Evolutionary conservation across 1,284 basidiomycete genomes (phyloP), one percentile per base, ranked within the genome.

Genomic region (Cutaneotrichosporon dermatis): DNA sequence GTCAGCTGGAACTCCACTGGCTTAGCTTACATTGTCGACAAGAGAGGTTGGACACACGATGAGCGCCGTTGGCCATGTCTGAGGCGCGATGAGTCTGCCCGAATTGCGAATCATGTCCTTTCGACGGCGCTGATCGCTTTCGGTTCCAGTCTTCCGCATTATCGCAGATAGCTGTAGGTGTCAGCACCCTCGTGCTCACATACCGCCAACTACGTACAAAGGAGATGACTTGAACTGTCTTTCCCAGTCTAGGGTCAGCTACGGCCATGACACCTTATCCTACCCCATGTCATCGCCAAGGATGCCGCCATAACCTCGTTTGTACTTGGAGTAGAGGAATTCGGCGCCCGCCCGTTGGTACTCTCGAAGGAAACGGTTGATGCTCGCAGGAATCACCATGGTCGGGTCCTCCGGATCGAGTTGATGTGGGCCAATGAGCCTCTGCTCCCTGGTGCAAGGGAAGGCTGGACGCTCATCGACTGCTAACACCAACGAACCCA

Each of bases 261-360:
- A 3, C 35, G 4, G n/a, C n/a, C 33, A 50, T 44, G 0, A 12
- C 10, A n/a, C 11, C 1, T 7, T 8, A 6, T 1, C 6, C 54
- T 65, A 73, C 67, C 80, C 81, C 82, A 83, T 83, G 58, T 83
- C 82, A 55, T 83, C 82, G 2, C 80, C 81, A 3, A 82, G 67
- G 10, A 82, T 66, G 4, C 74, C 79, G 1, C 81, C 81, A 35
- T 69, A 68, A 0, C 74, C 71, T 2, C 64, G 63, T n/a, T 65
- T 66, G 61, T 79, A 82, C 51, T 79, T 77, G 9, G 69, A 57
- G 59, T 79, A 81, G 6, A 83, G 66, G 65, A 82, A 82, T 53
- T 72, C 62, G 7, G 77, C 76, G 4, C 81, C 81, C 1, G 75
- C 70, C 8, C 79, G 66, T 63, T 83, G 82, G 59, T 83, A 82